These are phyloP conservation scores for Scutellaria baicalensis DNA, from an alignment of 257 asterid genomes.

Conservation along the genomic window DNA sequence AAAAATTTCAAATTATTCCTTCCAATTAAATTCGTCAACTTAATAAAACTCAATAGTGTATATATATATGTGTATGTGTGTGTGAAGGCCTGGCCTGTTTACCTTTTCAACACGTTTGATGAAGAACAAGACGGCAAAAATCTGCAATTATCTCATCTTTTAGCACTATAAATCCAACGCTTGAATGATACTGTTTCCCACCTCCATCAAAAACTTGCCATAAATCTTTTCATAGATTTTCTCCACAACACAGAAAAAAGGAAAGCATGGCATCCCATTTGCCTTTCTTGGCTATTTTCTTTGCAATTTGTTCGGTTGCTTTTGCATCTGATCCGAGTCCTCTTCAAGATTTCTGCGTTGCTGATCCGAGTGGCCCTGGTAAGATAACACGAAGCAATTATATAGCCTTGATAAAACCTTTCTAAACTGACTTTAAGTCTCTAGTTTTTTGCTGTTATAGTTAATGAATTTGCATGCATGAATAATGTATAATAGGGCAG, in stretches of 20 bases:
- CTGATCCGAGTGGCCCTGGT: slow-evolving; percentile 27
- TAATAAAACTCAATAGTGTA: no score
- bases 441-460: no score
- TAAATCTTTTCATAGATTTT: neutral
- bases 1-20: no score
- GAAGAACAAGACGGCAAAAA: no score
- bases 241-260: neutral
- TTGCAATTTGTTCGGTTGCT: slow-evolving; percentile 12
- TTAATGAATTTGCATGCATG: no score
- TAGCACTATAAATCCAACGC: neutral
- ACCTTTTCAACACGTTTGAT: slow-evolving; percentile 1
- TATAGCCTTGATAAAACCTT: no score
- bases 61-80: no score
- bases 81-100: neutral
- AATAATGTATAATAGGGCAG: no score
- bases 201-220: neutral
- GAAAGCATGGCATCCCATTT: neutral
- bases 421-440: no score
- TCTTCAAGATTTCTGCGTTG: slow-evolving; percentile 50
- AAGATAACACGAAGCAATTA: neutral
- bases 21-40: no score
- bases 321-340: slow-evolving; percentile 39
- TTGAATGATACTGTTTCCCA: neutral
- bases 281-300: neutral
- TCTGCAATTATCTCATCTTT: neutral